Conservation (phyloP, 805 yeast species). For the Alloascoidea hylecoeti region DNA sequence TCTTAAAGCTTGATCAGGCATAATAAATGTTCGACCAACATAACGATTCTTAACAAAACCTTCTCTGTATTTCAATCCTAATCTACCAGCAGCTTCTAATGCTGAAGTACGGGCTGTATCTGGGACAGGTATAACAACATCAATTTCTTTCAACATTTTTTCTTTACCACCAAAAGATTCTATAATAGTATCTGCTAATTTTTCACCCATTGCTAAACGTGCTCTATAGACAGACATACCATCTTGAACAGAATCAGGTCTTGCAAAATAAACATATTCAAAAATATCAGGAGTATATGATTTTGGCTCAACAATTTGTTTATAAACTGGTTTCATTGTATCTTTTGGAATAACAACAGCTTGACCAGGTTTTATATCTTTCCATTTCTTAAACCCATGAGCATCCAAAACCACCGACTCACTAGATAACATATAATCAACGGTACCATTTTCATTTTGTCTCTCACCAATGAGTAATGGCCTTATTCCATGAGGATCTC, state of each 20-base stretch:
- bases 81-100: conserved; percentile 72
- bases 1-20: conserved; percentile 96
- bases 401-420: conserved; percentile 93
- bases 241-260: conserved; percentile 92
- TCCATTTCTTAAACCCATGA: conserved; percentile 65
- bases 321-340: conserved; percentile 59
- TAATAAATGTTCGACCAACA: conserved; percentile 94
- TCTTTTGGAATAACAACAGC: conserved; percentile 87
- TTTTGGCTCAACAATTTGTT: conserved; percentile 69
- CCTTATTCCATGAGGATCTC: conserved; percentile 95
- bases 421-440: conserved; percentile 89
- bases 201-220: conserved; percentile 86
- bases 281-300: conserved; percentile 90
- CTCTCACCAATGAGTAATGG: conserved; percentile 86
- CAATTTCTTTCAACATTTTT: conserved; percentile 44
- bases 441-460: conserved; percentile 45
- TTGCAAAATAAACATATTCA: conserved; percentile 95
- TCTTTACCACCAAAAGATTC: conserved; percentile 29
- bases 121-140: conserved; percentile 95
- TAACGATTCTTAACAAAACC: conserved; percentile 95
- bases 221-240: conserved; percentile 94
- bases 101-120: conserved; percentile 97
- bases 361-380: conserved; percentile 89
- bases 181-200: conserved; percentile 62
- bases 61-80: conserved; percentile 81